Conservation (phyloP, 78 protist genomes). For the Speleostelium caveatum region DNA sequence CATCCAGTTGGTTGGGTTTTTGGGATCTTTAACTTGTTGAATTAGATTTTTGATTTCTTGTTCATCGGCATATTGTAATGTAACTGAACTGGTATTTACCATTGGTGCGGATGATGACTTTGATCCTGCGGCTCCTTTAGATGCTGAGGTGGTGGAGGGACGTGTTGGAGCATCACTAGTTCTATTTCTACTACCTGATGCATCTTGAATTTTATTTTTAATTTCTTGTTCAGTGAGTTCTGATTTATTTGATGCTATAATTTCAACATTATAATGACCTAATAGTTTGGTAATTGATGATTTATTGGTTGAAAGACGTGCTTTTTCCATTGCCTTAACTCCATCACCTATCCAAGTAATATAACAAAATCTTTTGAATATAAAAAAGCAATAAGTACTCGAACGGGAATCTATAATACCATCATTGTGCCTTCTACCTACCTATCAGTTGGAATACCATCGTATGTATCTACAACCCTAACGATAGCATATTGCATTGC, state of each 20-base stretch:
- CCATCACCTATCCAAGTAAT: slow-evolving; percentile 62
- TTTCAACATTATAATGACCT: slow-evolving; percentile 77
- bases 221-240: slow-evolving; percentile 35
- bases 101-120: slow-evolving; percentile 5
- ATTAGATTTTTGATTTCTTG: not conserved
- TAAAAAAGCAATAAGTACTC: not conserved
- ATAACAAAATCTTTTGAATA: slow-evolving; percentile 3
- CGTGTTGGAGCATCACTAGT: slow-evolving; percentile 12
- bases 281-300: slow-evolving; percentile 29
- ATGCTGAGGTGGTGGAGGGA: not conserved
- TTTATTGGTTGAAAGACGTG: not conserved
- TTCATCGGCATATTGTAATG: slow-evolving; percentile 5
- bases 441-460: slow-evolving; percentile 61
- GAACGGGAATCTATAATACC: too few species aligned
- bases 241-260: slow-evolving; percentile 25
- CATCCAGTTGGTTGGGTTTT: slow-evolving; percentile 38
- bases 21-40: slow-evolving; percentile 21
- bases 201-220: slow-evolving; percentile 47
- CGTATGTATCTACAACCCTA: slow-evolving; percentile 49
- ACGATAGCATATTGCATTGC: slow-evolving; percentile 51
- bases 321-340: slow-evolving; percentile 20
- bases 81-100: slow-evolving; percentile 32
- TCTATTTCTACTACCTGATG: slow-evolving; percentile 73
- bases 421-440: too few species aligned
- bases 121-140: not conserved